Percentiles rank a stretch among this genome's conserved stretches.
Evolutionary conservation across 2,329 filamentous ascomycete genomes (phyloP).

Genomic region (Helminthosporium solani): DNA sequence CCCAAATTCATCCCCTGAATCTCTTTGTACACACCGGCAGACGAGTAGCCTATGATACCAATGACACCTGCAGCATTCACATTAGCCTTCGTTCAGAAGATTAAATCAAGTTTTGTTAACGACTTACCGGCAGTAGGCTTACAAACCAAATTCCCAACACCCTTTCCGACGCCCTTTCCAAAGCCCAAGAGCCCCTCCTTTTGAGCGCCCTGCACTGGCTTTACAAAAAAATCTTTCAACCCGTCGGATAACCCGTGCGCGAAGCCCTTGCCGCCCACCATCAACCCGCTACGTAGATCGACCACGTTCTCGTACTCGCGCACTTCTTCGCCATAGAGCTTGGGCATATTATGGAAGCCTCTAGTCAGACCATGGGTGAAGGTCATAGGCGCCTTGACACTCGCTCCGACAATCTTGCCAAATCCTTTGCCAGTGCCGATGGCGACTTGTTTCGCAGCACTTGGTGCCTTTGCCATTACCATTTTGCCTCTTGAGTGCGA

Average conservation of each 20-base stretch:
- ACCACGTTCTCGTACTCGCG: conserved; percentile 73
- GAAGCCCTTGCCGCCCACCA: conserved; percentile 74
- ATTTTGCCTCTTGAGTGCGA: neutral
- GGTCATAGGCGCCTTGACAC: conserved; percentile 76
- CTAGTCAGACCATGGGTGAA: conserved; percentile 76
- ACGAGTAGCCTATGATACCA: conserved; percentile 60
- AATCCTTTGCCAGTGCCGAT: conserved; percentile 66
- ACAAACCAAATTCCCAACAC: conserved; percentile 64
- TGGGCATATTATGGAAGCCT: conserved; percentile 83
- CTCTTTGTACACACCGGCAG: conserved; percentile 64
- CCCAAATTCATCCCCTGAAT: conserved; percentile 29
- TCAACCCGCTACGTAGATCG: conserved; percentile 69
- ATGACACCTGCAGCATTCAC: conserved; percentile 50
- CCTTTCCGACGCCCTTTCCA: conserved; percentile 76
- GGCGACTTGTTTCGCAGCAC: conserved; percentile 52
- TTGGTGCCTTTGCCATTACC: conserved; percentile 7
- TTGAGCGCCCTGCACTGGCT: conserved; percentile 67
- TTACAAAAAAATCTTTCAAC: conserved; percentile 73
- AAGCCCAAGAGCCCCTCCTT: conserved; percentile 65
- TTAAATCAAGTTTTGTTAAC: too few relatives aligned
- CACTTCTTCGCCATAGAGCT: conserved; percentile 78
- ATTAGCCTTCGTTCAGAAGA: too few relatives aligned
- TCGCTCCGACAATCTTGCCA: conserved; percentile 66
- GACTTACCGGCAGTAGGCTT: conserved; percentile 64
- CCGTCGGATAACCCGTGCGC: conserved; percentile 76